These are phyloP conservation scores for Mucor piriformis DNA, from an alignment of 371 early-diverging fungal genomes.

Conservation along the genomic window DNA sequence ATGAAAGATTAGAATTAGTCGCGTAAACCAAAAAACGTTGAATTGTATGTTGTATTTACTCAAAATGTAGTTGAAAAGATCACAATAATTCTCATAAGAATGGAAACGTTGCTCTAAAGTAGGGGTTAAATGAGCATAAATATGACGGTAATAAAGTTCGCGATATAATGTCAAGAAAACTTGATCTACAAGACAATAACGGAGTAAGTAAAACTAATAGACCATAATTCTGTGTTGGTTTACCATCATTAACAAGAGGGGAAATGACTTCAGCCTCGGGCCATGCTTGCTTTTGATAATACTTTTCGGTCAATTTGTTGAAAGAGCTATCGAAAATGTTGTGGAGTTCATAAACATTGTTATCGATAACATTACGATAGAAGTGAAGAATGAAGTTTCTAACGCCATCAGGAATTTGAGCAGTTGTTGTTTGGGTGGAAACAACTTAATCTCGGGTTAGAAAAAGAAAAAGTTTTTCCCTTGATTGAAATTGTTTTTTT, in stretches of 20 bases:
- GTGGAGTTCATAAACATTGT: slow-evolving; percentile 84
- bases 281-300: slow-evolving; percentile 89
- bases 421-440: slow-evolving; percentile 41
- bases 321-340: slow-evolving; percentile 90
- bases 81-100: slow-evolving; percentile 95
- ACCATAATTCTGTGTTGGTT: background rate
- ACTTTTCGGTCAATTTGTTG: slow-evolving; percentile 91
- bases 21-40: background rate
- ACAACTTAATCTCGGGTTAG: slow-evolving; percentile 2
- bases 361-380: slow-evolving; percentile 77
- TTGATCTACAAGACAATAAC: slow-evolving; percentile 57
- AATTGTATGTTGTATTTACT: slow-evolving; percentile 55
- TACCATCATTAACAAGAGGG: slow-evolving; percentile 86
- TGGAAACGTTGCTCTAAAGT: slow-evolving; percentile 88
- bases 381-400: slow-evolving; percentile 84
- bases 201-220: background rate
- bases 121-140: slow-evolving; percentile 88
- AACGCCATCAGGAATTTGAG: slow-evolving; percentile 81
- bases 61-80: slow-evolving; percentile 93
- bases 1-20: background rate
- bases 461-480: slow-evolving; percentile 3
- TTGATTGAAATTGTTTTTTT: background rate
- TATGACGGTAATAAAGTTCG: slow-evolving; percentile 95
- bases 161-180: slow-evolving; percentile 92
- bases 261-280: slow-evolving; percentile 88